A percentile compares a stretch with the other conserved stretches of the same genome.
Conservation (phyloP, 2,329 filamentous ascomycete species). For the Cytospora piceae region DNA sequence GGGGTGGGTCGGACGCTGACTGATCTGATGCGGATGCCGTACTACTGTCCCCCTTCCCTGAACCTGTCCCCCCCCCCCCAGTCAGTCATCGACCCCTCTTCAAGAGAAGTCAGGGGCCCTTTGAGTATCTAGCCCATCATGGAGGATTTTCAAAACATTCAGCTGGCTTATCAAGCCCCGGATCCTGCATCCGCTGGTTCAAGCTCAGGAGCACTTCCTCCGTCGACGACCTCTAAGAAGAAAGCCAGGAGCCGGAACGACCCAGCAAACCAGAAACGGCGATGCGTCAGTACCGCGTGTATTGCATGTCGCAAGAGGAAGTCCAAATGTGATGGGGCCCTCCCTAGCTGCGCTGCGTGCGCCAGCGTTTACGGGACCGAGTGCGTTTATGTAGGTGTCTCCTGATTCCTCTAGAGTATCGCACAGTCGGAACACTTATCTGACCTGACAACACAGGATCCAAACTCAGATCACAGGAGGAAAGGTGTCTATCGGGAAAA, state of each 20-base stretch:
- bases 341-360: slow-evolving; percentile 93
- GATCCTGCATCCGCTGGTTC: background rate
- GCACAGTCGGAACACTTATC: background rate
- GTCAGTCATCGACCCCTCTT: slow-evolving; percentile 2
- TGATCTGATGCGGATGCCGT: slow-evolving; percentile 24
- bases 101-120: background rate
- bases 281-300: slow-evolving; percentile 84
- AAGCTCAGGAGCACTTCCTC: background rate
- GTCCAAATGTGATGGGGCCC: slow-evolving; percentile 88
- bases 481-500: slow-evolving; percentile 98
- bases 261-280: slow-evolving; percentile 62
- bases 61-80: slow-evolving; percentile 1
- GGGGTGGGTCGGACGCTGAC: slow-evolving; percentile 25
- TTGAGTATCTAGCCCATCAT: slow-evolving; percentile 13
- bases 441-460: slow-evolving; percentile 55
- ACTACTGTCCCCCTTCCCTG: slow-evolving; percentile 4
- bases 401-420: background rate
- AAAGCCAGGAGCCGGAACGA: slow-evolving; percentile 55
- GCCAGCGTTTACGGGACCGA: slow-evolving; percentile 88
- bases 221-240: slow-evolving; percentile 45
- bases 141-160: slow-evolving; percentile 24
- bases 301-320: slow-evolving; percentile 79
- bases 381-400: slow-evolving; percentile 69
- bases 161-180: slow-evolving; percentile 18
- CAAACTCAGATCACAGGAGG: slow-evolving; percentile 91